Evolutionary conservation across 1,284 basidiomycete genomes (phyloP).

Genomic region (Ganoderma lucidum): DNA sequence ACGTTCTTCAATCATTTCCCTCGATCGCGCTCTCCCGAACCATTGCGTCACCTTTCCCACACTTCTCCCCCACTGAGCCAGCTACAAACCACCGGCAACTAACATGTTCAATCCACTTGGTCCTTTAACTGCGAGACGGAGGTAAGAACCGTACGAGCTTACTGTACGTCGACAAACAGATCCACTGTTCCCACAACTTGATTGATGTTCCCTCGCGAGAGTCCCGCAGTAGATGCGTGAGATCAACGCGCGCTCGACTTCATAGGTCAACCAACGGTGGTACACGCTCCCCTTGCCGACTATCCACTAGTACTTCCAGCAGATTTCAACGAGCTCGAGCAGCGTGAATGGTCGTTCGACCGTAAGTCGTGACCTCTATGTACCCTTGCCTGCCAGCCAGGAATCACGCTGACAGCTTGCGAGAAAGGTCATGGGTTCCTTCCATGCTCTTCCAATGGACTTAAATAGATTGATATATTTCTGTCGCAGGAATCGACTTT

Average conservation of each 20-base stretch:
- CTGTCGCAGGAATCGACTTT: not conserved
- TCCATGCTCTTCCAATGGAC: not conserved
- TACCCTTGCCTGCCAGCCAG: not conserved
- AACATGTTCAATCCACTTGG: not conserved
- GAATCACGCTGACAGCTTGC: not conserved
- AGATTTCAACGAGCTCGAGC: no score
- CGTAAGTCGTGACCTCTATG: no score
- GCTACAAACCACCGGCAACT: not conserved
- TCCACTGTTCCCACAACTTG: not conserved
- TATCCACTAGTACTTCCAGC: no score
- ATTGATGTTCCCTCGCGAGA: not conserved
- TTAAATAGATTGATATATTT: not conserved
- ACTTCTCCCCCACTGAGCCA: not conserved
- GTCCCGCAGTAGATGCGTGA: not conserved
- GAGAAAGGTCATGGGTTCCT: not conserved
- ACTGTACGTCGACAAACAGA: not conserved
- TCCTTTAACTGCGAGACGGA: not conserved
- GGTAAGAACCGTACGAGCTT: not conserved
- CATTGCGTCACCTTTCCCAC: not conserved
- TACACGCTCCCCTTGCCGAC: not conserved
- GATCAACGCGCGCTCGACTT: not conserved
- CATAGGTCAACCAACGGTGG: not conserved
- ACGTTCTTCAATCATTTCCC: not conserved
- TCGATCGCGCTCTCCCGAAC: not conserved
- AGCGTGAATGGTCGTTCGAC: no score